Evolutionary conservation across 306 rosid genomes (phyloP).

Genomic region (Quercus variabilis): DNA sequence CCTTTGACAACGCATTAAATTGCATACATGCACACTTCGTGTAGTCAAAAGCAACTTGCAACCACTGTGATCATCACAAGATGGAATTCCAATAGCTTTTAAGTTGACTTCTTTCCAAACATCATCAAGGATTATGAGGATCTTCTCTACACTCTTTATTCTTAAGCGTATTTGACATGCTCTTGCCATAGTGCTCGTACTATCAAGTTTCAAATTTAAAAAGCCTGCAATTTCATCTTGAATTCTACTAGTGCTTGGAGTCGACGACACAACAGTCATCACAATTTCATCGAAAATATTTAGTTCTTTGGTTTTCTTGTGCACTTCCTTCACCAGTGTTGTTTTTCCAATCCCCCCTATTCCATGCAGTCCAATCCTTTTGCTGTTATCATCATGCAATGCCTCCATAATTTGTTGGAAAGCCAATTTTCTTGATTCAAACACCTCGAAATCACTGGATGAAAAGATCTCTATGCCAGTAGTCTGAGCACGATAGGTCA

Average conservation of each 20-base stretch:
- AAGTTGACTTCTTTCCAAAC: not conserved
- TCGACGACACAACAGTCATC: rapidly evolving
- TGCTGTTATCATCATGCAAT: too few species aligned
- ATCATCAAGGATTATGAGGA: conserved; percentile 28
- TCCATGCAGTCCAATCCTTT: too few species aligned
- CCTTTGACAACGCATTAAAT: not conserved
- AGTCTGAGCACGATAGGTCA: too few species aligned
- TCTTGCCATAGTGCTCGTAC: not conserved
- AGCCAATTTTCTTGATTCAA: too few species aligned
- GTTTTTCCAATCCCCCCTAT: too few species aligned
- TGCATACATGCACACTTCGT: not conserved
- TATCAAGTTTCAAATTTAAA: not conserved
- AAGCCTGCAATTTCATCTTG: conserved; percentile 8
- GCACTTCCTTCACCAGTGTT: too few species aligned
- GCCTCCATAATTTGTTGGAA: too few species aligned
- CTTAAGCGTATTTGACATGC: not conserved
- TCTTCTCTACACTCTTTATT: not conserved
- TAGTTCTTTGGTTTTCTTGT: rapidly evolving
- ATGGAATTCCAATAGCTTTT: not conserved
- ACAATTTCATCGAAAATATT: too few species aligned
- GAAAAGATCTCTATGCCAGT: too few species aligned
- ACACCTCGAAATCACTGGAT: too few species aligned
- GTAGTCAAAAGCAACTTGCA: conserved; percentile 12
- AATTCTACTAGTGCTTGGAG: too few species aligned
- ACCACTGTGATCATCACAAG: not conserved